Evolutionary conservation across 805 yeast species (phyloP).

Genomic region (Ogataea haglerorum): DNA sequence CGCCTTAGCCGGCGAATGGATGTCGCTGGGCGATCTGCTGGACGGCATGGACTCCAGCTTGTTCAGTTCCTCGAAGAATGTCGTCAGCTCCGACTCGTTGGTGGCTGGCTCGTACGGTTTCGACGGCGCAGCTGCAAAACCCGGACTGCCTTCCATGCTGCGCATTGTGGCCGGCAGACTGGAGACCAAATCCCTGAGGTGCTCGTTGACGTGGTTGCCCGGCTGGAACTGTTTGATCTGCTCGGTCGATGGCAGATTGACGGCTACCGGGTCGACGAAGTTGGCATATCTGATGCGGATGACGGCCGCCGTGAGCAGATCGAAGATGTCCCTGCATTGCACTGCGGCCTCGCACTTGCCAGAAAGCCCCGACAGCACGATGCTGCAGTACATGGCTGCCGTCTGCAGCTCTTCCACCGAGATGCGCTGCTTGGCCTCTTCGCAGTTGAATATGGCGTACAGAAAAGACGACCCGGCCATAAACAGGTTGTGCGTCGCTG

Average conservation of each 20-base stretch:
- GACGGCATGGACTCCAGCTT: slow-evolving; percentile 27
- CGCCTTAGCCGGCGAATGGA: slow-evolving; percentile 16
- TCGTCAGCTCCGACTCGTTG: slow-evolving; percentile 37
- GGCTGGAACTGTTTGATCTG: slow-evolving; percentile 31
- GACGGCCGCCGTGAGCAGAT: slow-evolving; percentile 68
- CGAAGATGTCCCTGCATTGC: slow-evolving; percentile 68
- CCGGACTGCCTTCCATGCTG: slow-evolving; percentile 9
- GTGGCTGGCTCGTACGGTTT: slow-evolving; percentile 36
- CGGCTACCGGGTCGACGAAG: slow-evolving; percentile 14
- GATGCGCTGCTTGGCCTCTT: slow-evolving; percentile 45
- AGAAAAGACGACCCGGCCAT: slow-evolving; percentile 86
- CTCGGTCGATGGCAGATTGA: slow-evolving; percentile 27
- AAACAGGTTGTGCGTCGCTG: slow-evolving; percentile 82
- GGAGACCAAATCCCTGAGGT: slow-evolving; percentile 38
- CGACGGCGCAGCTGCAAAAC: background rate
- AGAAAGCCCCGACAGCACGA: slow-evolving; percentile 55
- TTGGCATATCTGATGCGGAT: slow-evolving; percentile 52
- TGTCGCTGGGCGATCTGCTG: slow-evolving; percentile 20
- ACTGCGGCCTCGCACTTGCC: slow-evolving; percentile 78
- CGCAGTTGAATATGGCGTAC: slow-evolving; percentile 70
- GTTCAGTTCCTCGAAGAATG: slow-evolving; percentile 48
- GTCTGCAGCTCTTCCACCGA: slow-evolving; percentile 49
- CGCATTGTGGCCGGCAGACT: slow-evolving; percentile 27
- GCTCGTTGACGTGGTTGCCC: slow-evolving; percentile 37
- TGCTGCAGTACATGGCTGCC: slow-evolving; percentile 46